Percentiles rank a stretch among this genome's conserved stretches.
phyloP scores from a whole-genome alignment of 139 green algal genomes.

The Ettlia oleoabundans region DNA sequence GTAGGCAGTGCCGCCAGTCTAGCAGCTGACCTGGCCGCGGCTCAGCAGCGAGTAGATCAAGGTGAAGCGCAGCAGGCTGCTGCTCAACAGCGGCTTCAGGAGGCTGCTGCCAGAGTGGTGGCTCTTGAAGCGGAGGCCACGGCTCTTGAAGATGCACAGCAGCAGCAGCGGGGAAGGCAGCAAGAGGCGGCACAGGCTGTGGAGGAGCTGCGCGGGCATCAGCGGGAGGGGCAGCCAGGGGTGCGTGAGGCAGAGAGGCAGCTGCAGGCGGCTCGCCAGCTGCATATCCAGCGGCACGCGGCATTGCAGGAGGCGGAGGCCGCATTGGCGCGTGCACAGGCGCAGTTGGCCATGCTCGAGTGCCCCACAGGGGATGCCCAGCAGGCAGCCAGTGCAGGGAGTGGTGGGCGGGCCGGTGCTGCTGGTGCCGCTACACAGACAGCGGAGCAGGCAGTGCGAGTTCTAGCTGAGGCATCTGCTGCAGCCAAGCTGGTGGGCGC shows the following conservation, averaged over 20 bases:
- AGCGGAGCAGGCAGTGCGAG: conserved; percentile 42
- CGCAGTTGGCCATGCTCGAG: conserved; percentile 6
- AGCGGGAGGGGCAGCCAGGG: background rate
- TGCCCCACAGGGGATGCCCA: background rate
- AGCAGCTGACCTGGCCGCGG: too few relatives aligned
- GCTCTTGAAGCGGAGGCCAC: too few relatives aligned
- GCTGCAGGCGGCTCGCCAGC: background rate
- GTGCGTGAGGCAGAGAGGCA: conserved; percentile 4
- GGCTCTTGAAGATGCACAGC: background rate
- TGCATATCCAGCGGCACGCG: background rate
- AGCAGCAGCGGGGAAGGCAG: background rate
- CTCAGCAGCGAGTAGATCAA: background rate
- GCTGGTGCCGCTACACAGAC: too few relatives aligned
- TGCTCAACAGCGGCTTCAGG: too few relatives aligned
- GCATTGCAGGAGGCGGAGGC: background rate
- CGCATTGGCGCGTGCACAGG: background rate
- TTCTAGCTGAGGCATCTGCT: conserved; percentile 9
- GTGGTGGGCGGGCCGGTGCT: too few relatives aligned
- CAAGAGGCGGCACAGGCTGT: conserved; percentile 1
- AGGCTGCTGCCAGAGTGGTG: too few relatives aligned
- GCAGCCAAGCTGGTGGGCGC: conserved; percentile 10
- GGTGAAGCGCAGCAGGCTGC: background rate
- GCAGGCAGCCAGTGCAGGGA: background rate
- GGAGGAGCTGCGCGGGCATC: background rate
- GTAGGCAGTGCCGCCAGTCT: too few relatives aligned